phyloP scores from a whole-genome alignment of 257 asterid genomes.

The Galeopsis tetrahit region DNA sequence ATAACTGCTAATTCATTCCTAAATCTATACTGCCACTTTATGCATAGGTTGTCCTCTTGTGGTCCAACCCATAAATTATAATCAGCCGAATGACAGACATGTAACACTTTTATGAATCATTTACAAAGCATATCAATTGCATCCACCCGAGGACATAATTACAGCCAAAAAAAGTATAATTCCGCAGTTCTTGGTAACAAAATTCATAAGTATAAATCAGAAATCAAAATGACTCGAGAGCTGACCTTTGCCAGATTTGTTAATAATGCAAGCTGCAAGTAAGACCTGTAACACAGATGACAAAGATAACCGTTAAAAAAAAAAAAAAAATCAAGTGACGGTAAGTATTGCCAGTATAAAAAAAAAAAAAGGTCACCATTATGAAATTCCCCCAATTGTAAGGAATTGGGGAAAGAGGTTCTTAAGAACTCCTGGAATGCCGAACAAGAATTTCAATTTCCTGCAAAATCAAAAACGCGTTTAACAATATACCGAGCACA shows the following conservation, averaged over 20 bases:
- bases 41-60: neutral
- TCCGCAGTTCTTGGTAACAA: neutral
- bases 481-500: neutral
- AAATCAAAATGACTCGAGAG: constrained; percentile 24
- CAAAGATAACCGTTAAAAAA: constrained; percentile 14
- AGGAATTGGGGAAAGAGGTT: neutral
- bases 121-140: neutral
- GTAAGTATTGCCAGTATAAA: constrained; percentile 7
- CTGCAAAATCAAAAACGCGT: constrained; percentile 6
- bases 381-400: constrained; percentile 35
- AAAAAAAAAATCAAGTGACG: neutral
- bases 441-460: constrained; percentile 28
- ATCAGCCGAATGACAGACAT: neutral
- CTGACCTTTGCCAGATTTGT: constrained; percentile 92
- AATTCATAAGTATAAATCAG: neutral
- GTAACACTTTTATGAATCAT: neutral
- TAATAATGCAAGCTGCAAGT: constrained; percentile 82
- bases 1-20: neutral
- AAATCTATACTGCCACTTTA: neutral
- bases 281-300: constrained; percentile 65
- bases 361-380: constrained; percentile 43
- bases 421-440: constrained; percentile 35
- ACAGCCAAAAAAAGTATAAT: constrained; percentile 8
- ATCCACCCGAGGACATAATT: neutral
- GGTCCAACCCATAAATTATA: neutral